Percentiles rank a stretch among this genome's conserved stretches.
Conservation (phyloP, 179 eudicot genomes). For the Monotropa hypopitys region DNA sequence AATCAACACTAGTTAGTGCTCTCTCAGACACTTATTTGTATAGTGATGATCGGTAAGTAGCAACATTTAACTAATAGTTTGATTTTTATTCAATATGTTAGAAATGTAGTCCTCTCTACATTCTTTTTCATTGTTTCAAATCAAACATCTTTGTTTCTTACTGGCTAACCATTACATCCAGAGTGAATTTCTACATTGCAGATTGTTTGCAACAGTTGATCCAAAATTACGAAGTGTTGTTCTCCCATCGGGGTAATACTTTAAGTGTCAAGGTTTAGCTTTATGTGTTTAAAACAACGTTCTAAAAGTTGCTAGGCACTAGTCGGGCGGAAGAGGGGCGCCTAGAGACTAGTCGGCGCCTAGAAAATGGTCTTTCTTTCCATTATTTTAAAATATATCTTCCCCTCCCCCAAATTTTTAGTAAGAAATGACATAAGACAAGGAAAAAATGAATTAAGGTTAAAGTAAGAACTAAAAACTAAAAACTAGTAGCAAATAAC, state of each 20-base stretch:
- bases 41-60: constrained; percentile 71
- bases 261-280: background rate
- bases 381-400: no score
- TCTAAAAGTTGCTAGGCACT: no score
- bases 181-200: constrained; percentile 22
- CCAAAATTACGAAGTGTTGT: constrained; percentile 67
- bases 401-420: no score
- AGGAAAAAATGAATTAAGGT: no score
- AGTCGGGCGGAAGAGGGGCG: no score
- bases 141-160: constrained; percentile 1
- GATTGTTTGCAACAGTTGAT: constrained; percentile 98
- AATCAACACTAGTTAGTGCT: constrained; percentile 73
- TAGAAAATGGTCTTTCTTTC: no score
- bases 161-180: constrained; percentile 4
- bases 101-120: background rate
- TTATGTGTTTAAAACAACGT: background rate
- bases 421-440: no score
- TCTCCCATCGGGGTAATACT: constrained; percentile 81
- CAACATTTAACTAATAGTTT: background rate
- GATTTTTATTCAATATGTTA: background rate
- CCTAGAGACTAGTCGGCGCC: no score
- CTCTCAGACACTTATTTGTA: constrained; percentile 71
- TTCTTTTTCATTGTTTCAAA: background rate
- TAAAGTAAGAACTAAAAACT: no score
- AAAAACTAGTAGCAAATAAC: no score